Evolutionary conservation across 2,329 filamentous ascomycete species (phyloP).

Genomic region (Fusarium vanettenii): DNA sequence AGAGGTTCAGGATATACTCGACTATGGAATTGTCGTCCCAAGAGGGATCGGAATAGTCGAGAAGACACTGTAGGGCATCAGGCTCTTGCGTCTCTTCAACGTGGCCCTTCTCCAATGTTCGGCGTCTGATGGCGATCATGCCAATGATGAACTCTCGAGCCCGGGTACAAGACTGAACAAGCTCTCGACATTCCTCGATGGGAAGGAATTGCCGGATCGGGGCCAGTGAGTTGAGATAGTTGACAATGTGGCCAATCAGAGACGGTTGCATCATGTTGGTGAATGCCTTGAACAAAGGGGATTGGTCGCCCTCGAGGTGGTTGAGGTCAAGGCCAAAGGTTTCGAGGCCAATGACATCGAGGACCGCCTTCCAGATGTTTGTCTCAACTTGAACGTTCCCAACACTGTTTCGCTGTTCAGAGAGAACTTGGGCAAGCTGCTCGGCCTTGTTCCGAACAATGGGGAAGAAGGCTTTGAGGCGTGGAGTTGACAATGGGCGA

Average conservation of each 20-base stretch:
- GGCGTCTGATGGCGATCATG: slow-evolving; percentile 21
- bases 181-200: slow-evolving; percentile 50
- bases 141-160: slow-evolving; percentile 47
- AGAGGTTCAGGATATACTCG: slow-evolving; percentile 53
- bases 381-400: slow-evolving; percentile 40
- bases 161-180: slow-evolving; percentile 45
- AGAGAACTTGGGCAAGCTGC: slow-evolving; percentile 42
- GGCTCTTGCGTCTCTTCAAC: neutral
- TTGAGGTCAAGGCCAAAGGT: slow-evolving; percentile 50
- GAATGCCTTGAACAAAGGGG: slow-evolving; percentile 40
- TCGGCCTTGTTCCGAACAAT: slow-evolving; percentile 49
- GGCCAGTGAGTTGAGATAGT: slow-evolving; percentile 49
- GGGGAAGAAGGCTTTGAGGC: slow-evolving; percentile 45
- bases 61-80: slow-evolving; percentile 49
- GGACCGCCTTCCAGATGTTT: slow-evolving; percentile 47
- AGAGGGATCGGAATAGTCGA: slow-evolving; percentile 43
- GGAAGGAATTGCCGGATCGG: slow-evolving; percentile 52
- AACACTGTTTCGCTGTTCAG: slow-evolving; percentile 18
- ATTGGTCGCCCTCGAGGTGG: slow-evolving; percentile 44
- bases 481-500: slow-evolving; percentile 47
- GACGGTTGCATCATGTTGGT: slow-evolving; percentile 42
- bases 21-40: slow-evolving; percentile 44
- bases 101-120: neutral
- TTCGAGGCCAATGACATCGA: slow-evolving; percentile 51
- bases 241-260: slow-evolving; percentile 39